Percentiles rank a stretch among this genome's conserved stretches.
These are phyloP conservation scores for Zanthoxylum bungeanum DNA, from an alignment of 345 rosid species.

Conservation along the genomic window DNA sequence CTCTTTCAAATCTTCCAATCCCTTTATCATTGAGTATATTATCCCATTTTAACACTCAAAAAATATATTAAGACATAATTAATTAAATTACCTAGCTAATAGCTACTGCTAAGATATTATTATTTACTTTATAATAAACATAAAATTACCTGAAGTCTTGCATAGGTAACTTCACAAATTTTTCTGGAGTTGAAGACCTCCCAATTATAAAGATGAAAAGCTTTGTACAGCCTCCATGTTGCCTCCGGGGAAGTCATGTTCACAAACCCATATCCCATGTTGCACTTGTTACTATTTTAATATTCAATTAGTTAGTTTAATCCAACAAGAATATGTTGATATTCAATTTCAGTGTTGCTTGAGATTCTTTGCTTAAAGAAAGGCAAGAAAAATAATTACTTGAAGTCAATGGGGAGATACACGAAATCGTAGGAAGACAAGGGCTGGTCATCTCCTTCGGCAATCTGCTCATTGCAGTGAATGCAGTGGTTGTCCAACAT, in stretches of 20 bases:
- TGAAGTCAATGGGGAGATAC: slow-evolving; percentile 94
- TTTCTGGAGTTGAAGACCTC: slow-evolving; percentile 71
- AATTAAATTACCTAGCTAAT: too few species aligned
- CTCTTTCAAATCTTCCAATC: slow-evolving; percentile 72
- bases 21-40: slow-evolving; percentile 45
- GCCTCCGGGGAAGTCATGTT: slow-evolving; percentile 92
- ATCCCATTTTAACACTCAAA: neutral
- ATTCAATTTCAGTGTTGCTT: too few species aligned
- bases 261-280: slow-evolving; percentile 97
- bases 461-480: slow-evolving; percentile 76
- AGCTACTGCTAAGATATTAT: too few species aligned
- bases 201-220: slow-evolving; percentile 79
- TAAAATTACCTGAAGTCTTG: slow-evolving; percentile 73
- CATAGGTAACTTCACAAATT: slow-evolving; percentile 88
- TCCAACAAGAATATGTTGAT: too few species aligned
- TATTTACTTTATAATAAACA: too few species aligned
- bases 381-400: slow-evolving; percentile 33
- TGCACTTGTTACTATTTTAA: slow-evolving; percentile 74
- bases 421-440: slow-evolving; percentile 86
- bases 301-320: too few species aligned
- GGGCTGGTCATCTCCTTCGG: slow-evolving; percentile 41
- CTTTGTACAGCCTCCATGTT: slow-evolving; percentile 70
- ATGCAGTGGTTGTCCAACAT: slow-evolving; percentile 91
- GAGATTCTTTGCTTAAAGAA: neutral
- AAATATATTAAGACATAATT: neutral